Evolutionary conservation across 306 rosid species (phyloP), one percentile per base, ranked within the genome.

Genomic region (Vicia villosa): DNA sequence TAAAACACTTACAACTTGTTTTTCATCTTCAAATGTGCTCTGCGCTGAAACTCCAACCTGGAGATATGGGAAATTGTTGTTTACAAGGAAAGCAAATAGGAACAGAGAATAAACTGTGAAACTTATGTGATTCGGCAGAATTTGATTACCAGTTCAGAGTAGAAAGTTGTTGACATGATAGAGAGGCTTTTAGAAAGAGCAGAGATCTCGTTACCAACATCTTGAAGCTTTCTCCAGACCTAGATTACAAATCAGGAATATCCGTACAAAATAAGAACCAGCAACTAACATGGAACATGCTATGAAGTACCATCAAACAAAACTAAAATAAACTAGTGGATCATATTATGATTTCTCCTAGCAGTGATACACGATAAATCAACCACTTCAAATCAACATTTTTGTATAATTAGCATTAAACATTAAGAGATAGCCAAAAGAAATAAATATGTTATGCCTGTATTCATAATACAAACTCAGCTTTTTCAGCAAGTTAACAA

Each of bases 221-320:
- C 79, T 72, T 86, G 83, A 83, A 91, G 85, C 83, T 91, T 95
- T 75, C 76, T 79, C 95, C 96, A 95, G 57, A 89, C 83, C 99
- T 95, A 70, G 56, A 62, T 59, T 49, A 75, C 20, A 30, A 34
- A 41, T 59, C 77, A 79, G 43, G 57, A 75, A 41, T 24, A 70
- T 47, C 43, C 56, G 55, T 42, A 65, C 38, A 38, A 24, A 78
- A 61, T 16, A 57, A 70, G 69, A 42, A 72, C 22, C 24, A 51
- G 54, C 59, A 63, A 66, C 51, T 20, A 38, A 40, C 51, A 40
- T 62, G 68, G 50, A 38, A 40, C 50, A 19, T 12, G 17, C 51
- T 62, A 38, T 17, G 34, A 74, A 11, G 26, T 37, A 20, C 64
- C 54, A 37, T 20, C 65, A 34, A 69, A 77, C 42, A 61, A 54